These are phyloP conservation scores for Funneliformis geosporum DNA, from an alignment of 192 early-diverging fungal species.

Conservation along the genomic window DNA sequence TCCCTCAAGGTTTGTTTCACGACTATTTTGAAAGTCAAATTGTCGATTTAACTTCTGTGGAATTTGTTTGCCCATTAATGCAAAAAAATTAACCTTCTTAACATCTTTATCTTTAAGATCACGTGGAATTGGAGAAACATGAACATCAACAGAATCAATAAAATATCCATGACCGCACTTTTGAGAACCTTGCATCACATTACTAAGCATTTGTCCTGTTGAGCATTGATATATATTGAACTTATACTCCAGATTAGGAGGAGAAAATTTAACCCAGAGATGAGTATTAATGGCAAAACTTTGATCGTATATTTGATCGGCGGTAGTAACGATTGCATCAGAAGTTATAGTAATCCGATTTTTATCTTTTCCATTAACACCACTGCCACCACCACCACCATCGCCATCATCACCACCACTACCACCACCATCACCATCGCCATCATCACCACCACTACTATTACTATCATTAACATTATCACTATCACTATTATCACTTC, in stretches of 20 bases:
- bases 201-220: not conserved
- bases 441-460: not conserved
- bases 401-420: too few species aligned
- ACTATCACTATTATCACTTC: not conserved
- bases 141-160: not conserved
- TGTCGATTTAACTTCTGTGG: not conserved
- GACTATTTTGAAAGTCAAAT: not conserved
- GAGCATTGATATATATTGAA: not conserved
- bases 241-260: not conserved
- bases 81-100: not conserved
- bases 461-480: not conserved
- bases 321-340: too few species aligned
- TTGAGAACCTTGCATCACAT: not conserved
- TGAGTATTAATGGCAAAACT: not conserved
- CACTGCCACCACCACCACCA: too few species aligned
- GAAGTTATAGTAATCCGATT: too few species aligned
- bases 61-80: not conserved
- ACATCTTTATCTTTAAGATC: too few species aligned
- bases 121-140: not conserved
- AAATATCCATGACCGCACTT: not conserved
- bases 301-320: not conserved
- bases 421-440: too few species aligned
- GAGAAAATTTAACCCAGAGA: not conserved
- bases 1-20: not conserved
- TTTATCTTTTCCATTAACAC: not conserved